Evolutionary conservation across 306 rosid genomes (phyloP).

Genomic region (Hylodesmum podocarpum): DNA sequence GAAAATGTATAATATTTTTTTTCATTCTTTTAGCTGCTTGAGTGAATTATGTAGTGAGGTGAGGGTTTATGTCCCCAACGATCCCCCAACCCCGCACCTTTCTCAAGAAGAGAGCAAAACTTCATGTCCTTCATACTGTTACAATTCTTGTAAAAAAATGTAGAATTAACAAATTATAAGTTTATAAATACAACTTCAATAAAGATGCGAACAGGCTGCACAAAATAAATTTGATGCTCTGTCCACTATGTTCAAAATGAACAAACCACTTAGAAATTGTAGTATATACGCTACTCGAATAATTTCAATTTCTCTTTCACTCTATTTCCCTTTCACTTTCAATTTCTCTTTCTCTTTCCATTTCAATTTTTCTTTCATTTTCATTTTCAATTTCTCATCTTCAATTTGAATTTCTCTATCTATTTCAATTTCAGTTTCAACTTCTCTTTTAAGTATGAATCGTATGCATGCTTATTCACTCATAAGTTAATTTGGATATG

Average conservation of each 20-base stretch:
- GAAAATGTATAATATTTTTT: conserved; percentile 2
- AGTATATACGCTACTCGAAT: neutral
- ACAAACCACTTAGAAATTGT: neutral
- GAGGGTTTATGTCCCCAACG: neutral
- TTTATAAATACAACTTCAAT: neutral
- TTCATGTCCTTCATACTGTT: neutral
- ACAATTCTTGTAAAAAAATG: neutral
- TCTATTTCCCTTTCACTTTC: too few species aligned
- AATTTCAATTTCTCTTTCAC: too few species aligned
- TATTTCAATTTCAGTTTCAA: too few species aligned
- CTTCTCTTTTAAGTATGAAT: too few species aligned
- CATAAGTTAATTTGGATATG: too few species aligned
- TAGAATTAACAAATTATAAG: conserved; percentile 1
- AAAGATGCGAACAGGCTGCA: neutral
- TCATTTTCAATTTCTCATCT: too few species aligned
- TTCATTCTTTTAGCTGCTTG: conserved; percentile 1
- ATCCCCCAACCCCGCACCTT: neutral
- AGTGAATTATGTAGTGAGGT: conserved; percentile 4
- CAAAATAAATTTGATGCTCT: neutral
- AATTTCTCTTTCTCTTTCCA: too few species aligned
- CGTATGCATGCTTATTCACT: too few species aligned
- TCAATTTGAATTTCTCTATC: too few species aligned
- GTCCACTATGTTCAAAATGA: neutral
- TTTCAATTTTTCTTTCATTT: too few species aligned
- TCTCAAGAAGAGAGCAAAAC: conserved; percentile 5